Percentiles rank a stretch among this genome's conserved stretches.
phyloP scores from a whole-genome alignment of 805 yeast genomes.

The Myxozyma udenii region DNA sequence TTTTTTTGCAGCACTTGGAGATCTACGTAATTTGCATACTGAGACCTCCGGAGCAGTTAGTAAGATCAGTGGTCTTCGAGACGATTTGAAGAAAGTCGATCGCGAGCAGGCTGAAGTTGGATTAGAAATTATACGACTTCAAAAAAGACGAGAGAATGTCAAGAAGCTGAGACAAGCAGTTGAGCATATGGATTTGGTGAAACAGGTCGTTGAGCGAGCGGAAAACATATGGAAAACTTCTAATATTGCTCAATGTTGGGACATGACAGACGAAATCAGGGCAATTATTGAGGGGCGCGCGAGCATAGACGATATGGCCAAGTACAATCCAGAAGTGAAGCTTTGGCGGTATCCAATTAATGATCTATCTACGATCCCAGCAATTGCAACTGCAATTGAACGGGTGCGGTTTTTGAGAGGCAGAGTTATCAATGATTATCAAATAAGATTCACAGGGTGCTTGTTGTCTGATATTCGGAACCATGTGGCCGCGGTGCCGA shows the following conservation, averaged over 20 bases:
- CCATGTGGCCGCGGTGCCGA: conserved; percentile 53
- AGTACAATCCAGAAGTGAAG: conserved; percentile 26
- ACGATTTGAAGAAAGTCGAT: conserved; percentile 48
- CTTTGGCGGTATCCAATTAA: conserved; percentile 39
- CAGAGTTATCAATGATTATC: conserved; percentile 69
- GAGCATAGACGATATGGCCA: conserved; percentile 3
- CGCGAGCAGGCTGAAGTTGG: conserved; percentile 51
- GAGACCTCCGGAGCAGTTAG: conserved; percentile 53
- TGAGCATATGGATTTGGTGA: conserved; percentile 50
- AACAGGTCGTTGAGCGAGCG: conserved; percentile 50
- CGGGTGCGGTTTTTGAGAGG: conserved; percentile 53
- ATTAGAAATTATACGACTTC: conserved; percentile 48
- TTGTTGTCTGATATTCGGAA: conserved; percentile 60
- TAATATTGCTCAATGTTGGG: conserved; percentile 54
- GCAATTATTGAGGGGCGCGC: conserved; percentile 54
- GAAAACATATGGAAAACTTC: conserved; percentile 44
- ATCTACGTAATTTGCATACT: conserved; percentile 60
- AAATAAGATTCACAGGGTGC: conserved; percentile 52
- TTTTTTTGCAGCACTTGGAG: conserved; percentile 80
- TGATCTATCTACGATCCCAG: conserved; percentile 49
- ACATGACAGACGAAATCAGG: conserved; percentile 56
- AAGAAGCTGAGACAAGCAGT: conserved; percentile 61
- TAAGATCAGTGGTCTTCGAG: conserved; percentile 47
- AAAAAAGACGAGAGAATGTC: conserved; percentile 56
- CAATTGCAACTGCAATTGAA: conserved; percentile 50